phyloP scores from a whole-genome alignment of 2,329 filamentous ascomycete genomes.

The Colletotrichum spinosum region DNA sequence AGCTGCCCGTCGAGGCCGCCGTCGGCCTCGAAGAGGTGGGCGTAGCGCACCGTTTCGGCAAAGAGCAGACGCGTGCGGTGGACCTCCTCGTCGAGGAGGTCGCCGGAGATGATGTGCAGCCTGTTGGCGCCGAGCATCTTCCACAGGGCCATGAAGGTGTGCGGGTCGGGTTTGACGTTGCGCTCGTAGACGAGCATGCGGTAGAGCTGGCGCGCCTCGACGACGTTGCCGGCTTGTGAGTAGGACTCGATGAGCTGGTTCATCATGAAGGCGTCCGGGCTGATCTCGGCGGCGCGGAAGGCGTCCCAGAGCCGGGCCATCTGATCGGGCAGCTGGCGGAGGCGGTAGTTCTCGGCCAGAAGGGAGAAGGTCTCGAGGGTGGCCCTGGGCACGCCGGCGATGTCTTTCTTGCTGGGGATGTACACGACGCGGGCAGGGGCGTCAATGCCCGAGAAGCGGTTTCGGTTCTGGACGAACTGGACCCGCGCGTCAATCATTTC shows the following conservation, averaged over 20 bases:
- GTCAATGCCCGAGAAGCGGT: slow-evolving; percentile 44
- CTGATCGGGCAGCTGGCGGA: slow-evolving; percentile 67
- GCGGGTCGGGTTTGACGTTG: slow-evolving; percentile 69
- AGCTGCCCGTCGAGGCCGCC: slow-evolving; percentile 58
- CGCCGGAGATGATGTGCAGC: slow-evolving; percentile 49
- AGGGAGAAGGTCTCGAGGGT: slow-evolving; percentile 84
- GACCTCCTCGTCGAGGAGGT: slow-evolving; percentile 45
- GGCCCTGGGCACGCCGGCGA: slow-evolving; percentile 63
- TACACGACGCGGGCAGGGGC: slow-evolving; percentile 43
- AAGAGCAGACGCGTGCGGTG: slow-evolving; percentile 56
- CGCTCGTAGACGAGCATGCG: slow-evolving; percentile 61
- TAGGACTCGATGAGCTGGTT: slow-evolving; percentile 81
- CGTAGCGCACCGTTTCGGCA: slow-evolving; percentile 61
- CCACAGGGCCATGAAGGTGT: slow-evolving; percentile 78
- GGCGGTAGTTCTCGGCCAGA: slow-evolving; percentile 77
- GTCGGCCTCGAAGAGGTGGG: slow-evolving; percentile 55
- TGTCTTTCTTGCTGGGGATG: slow-evolving; percentile 17
- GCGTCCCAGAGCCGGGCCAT: slow-evolving; percentile 72
- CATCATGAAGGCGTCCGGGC: slow-evolving; percentile 79
- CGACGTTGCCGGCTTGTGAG: slow-evolving; percentile 67
- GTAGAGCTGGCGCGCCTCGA: slow-evolving; percentile 68
- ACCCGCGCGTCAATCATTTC: slow-evolving; percentile 79
- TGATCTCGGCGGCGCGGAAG: slow-evolving; percentile 72
- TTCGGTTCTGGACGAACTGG: slow-evolving; percentile 67
- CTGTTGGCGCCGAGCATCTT: slow-evolving; percentile 66